These are phyloP conservation scores for Moniliophthora roreri DNA, from an alignment of 1,284 basidiomycete genomes.

Conservation along the genomic window DNA sequence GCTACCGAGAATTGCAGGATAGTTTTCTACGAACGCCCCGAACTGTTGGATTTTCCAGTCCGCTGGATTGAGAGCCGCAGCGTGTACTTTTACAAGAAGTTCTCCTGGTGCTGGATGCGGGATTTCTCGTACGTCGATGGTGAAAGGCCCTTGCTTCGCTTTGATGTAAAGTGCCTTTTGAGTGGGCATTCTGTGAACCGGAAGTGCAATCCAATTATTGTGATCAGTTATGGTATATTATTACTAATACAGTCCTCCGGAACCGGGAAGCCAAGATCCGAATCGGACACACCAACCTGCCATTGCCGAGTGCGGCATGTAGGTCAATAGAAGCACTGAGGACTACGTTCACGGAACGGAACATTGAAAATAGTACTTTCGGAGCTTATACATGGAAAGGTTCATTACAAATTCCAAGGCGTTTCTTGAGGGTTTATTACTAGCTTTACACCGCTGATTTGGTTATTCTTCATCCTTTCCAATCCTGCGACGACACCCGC, in stretches of 20 bases:
- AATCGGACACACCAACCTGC: too few species aligned
- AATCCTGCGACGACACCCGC: constrained; percentile 43
- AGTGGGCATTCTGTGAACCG: too few species aligned
- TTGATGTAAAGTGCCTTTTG: constrained; percentile 6
- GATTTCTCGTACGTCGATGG: constrained; percentile 20
- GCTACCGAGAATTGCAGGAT: constrained; percentile 48
- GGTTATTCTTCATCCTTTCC: constrained; percentile 33
- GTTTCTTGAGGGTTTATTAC: constrained; percentile 45
- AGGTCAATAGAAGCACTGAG: too few species aligned
- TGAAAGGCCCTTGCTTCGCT: constrained; percentile 1
- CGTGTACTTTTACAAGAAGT: constrained; percentile 41
- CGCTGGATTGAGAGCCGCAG: constrained; percentile 44
- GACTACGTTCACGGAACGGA: too few species aligned
- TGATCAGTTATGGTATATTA: too few species aligned
- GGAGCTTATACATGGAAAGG: too few species aligned
- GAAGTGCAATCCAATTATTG: too few species aligned
- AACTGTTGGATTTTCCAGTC: constrained; percentile 42
- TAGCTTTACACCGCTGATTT: constrained; percentile 50
- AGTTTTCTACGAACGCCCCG: constrained; percentile 21
- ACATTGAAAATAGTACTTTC: too few species aligned
- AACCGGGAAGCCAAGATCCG: too few species aligned
- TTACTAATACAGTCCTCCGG: too few species aligned
- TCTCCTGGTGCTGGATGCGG: constrained; percentile 38
- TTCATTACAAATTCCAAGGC: not conserved
- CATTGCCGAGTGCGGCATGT: too few species aligned